These are phyloP conservation scores for Sabuloglossum arenarium DNA, from an alignment of 495 filamentous ascomycete species.

Conservation along the genomic window DNA sequence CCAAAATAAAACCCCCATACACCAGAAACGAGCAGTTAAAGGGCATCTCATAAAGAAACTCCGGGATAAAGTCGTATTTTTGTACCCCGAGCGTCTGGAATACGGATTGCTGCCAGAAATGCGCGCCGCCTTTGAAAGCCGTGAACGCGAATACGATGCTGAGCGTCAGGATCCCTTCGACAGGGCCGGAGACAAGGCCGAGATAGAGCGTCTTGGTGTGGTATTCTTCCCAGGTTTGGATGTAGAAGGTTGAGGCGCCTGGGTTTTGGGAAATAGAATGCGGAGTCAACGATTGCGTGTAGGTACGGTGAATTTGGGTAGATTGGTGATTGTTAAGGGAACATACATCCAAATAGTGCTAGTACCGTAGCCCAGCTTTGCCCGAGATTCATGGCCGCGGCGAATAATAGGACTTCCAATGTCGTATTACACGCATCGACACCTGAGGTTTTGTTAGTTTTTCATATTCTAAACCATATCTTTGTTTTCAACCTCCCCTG, in stretches of 20 bases:
- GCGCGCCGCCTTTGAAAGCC: slow-evolving; percentile 62
- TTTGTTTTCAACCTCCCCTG: too few species aligned
- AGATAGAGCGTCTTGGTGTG: slow-evolving; percentile 90
- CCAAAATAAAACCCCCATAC: slow-evolving; percentile 66
- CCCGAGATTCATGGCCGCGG: slow-evolving; percentile 75
- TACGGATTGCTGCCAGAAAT: slow-evolving; percentile 80
- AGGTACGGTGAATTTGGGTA: too few species aligned
- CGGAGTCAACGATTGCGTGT: too few species aligned
- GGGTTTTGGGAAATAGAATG: slow-evolving; percentile 10
- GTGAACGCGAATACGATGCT: slow-evolving; percentile 71
- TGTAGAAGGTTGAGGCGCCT: slow-evolving; percentile 81
- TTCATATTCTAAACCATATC: neutral
- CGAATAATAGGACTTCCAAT: slow-evolving; percentile 85
- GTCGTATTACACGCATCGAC: slow-evolving; percentile 92
- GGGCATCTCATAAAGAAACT: slow-evolving; percentile 47
- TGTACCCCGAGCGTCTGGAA: slow-evolving; percentile 49
- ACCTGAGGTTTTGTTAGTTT: slow-evolving; percentile 18
- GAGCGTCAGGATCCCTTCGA: slow-evolving; percentile 80
- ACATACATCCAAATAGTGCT: slow-evolving; percentile 61
- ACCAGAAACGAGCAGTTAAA: slow-evolving; percentile 87
- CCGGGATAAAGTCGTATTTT: slow-evolving; percentile 39
- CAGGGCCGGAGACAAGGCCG: slow-evolving; percentile 80
- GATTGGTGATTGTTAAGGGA: too few species aligned
- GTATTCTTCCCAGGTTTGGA: slow-evolving; percentile 98
- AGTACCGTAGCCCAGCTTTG: slow-evolving; percentile 80